Percentiles rank a stretch among this genome's conserved stretches.
phyloP scores from a whole-genome alignment of 2,329 filamentous ascomycete species.

The Aotearoamyces nothofagi region DNA sequence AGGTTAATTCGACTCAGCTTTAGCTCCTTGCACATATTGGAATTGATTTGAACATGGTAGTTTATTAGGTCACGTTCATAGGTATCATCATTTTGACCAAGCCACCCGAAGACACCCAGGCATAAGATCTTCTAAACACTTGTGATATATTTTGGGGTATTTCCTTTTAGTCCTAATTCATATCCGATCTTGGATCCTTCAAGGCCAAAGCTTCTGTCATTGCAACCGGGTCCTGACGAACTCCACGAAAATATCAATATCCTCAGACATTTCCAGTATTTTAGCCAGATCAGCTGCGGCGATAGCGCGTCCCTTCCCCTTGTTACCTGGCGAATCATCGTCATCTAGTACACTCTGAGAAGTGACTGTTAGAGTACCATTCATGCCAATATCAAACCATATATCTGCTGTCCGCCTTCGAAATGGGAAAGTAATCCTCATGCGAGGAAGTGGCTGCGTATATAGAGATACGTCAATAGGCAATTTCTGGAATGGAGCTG shows the following conservation, averaged over 20 bases:
- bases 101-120: no score
- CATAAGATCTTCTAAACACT: no score
- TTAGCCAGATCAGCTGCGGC: constrained; percentile 22
- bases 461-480: constrained; percentile 15
- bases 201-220: constrained; percentile 4
- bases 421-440: constrained; percentile 16
- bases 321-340: constrained; percentile 5
- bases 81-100: no score
- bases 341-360: constrained; percentile 15
- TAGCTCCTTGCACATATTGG: no score
- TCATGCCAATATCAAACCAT: constrained; percentile 15
- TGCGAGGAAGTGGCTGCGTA: constrained; percentile 14
- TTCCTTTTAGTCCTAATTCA: no score
- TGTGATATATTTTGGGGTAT: no score
- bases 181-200: no score
- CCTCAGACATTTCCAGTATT: constrained; percentile 29
- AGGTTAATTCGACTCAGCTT: no score
- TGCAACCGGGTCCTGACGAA: constrained; percentile 24
- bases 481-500: constrained; percentile 1
- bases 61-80: no score
- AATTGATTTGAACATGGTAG: no score
- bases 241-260: constrained; percentile 35
- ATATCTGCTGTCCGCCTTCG: constrained; percentile 15
- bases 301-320: constrained; percentile 3
- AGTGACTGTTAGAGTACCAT: constrained; percentile 15